Evolutionary conservation across 139 green algal genomes (phyloP).

Genomic region (Parachlorella kessleri): DNA sequence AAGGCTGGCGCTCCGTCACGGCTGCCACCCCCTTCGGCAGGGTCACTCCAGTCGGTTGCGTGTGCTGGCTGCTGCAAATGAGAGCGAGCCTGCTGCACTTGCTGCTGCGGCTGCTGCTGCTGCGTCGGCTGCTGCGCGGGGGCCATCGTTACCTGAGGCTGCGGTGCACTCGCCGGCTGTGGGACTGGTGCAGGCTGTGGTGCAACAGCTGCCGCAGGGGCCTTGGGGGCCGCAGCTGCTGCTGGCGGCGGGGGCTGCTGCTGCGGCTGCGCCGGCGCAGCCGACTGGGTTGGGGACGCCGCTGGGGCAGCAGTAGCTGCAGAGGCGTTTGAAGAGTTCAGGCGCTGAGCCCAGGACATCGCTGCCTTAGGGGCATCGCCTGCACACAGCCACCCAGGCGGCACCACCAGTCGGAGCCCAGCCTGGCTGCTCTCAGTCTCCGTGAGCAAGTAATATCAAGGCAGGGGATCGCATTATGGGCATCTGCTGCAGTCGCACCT

Average conservation of each 20-base stretch:
- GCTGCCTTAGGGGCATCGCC: neutral
- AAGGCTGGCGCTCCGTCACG: slow-evolving; percentile 6
- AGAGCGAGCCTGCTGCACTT: neutral
- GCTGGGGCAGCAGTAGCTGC: neutral
- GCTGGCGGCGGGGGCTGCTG: neutral
- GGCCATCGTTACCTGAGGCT: neutral
- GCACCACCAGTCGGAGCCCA: neutral
- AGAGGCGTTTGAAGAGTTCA: neutral
- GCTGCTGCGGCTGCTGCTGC: slow-evolving; percentile 6
- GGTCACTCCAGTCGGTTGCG: too few relatives aligned
- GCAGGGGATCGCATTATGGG: neutral
- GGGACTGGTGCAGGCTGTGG: neutral
- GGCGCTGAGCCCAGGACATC: too few relatives aligned
- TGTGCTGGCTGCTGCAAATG: too few relatives aligned
- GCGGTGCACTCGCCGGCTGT: neutral
- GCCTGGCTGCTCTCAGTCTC: neutral
- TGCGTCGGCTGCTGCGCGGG: neutral
- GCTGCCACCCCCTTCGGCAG: neutral
- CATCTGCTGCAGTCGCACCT: neutral
- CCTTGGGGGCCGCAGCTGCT: neutral
- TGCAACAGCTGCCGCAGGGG: neutral
- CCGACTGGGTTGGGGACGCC: neutral
- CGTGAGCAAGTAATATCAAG: neutral
- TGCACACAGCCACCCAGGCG: neutral
- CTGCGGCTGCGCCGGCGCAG: neutral